phyloP scores from a whole-genome alignment of 495 filamentous ascomycete species.

The Melanomma pulvis-pyrius region DNA sequence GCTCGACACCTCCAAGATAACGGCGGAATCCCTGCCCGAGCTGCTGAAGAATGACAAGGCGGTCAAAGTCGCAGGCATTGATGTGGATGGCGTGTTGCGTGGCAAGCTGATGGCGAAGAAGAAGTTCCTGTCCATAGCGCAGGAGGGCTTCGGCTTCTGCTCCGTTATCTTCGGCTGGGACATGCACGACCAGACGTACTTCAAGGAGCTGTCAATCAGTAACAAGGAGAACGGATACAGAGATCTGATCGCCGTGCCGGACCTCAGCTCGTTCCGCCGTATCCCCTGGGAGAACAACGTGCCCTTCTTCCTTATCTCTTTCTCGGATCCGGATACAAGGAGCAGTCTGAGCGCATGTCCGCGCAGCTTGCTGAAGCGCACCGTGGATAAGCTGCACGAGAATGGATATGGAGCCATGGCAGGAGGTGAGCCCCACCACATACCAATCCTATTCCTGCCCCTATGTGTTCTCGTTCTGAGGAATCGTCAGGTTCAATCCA shows the following conservation, averaged over 20 bases:
- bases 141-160: slow-evolving; percentile 93
- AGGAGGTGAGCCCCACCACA: slow-evolving; percentile 65
- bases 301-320: slow-evolving; percentile 91
- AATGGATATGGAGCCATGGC: slow-evolving; percentile 83
- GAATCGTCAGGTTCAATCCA: not conserved
- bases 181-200: slow-evolving; percentile 93
- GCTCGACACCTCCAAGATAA: slow-evolving; percentile 48
- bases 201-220: slow-evolving; percentile 79
- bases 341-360: slow-evolving; percentile 80
- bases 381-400: slow-evolving; percentile 64
- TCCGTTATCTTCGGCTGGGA: slow-evolving; percentile 98
- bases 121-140: slow-evolving; percentile 86
- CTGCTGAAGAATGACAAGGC: slow-evolving; percentile 74
- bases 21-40: slow-evolving; percentile 63
- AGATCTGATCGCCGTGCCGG: slow-evolving; percentile 82
- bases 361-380: slow-evolving; percentile 69
- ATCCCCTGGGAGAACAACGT: slow-evolving; percentile 95
- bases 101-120: slow-evolving; percentile 95
- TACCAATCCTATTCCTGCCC: not conserved
- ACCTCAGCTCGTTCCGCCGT: slow-evolving; percentile 78
- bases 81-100: slow-evolving; percentile 87
- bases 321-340: slow-evolving; percentile 73
- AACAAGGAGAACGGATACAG: slow-evolving; percentile 93
- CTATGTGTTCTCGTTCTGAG: not conserved
- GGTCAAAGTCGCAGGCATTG: slow-evolving; percentile 86